Evolutionary conservation across 2,329 filamentous ascomycete genomes (phyloP), one percentile per base, ranked within the genome.

Genomic region (Cyphellophora attinorum): DNA sequence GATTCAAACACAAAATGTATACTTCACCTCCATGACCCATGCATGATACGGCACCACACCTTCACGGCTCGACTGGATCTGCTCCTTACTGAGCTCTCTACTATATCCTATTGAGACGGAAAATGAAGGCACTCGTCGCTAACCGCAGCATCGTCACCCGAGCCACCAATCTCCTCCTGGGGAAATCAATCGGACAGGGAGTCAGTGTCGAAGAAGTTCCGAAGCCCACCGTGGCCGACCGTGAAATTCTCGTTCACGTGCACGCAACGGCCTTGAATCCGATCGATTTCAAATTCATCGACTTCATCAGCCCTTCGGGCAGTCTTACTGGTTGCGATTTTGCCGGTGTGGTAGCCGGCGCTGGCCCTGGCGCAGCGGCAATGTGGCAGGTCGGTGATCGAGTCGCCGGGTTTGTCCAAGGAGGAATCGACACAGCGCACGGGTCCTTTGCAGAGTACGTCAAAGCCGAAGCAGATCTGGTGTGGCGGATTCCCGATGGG

Each of bases 251-350:
- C 8, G 63, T 74, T 41, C 72, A 70, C 46, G 67, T 62, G 5
- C 58, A 60, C 11, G 60, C 60, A 5, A 61, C 72, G 1, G 72
- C 67, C 3, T 49, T 75, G 30, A 75, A 75, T 45, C 72, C 72
- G 1, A 70, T 67, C 0, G 72, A 76, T 50, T 74, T 67, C 68
- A 72, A 72, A 46, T 62, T 67, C 40, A 49, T 70, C 30, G n/a
- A n/a, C n/a, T 56, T 58, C 15, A 19, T 35, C 23, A 45, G 43
- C 29, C 49, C 51, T 2, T 49, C 55, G 52, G 64, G 64, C 5
- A 61, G 57, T 25, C 68, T 54, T 2, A 39, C 51, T 1, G 55
- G 55, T 3, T 57, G 50, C 34, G 55, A 58, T 35, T 58, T 51
- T 35, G 51, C 54, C 11, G 55, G 55, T 18, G 43, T 52, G 11